These are phyloP conservation scores for Cryptosporidium canis DNA, from an alignment of 169 alveolate species.

Conservation along the genomic window DNA sequence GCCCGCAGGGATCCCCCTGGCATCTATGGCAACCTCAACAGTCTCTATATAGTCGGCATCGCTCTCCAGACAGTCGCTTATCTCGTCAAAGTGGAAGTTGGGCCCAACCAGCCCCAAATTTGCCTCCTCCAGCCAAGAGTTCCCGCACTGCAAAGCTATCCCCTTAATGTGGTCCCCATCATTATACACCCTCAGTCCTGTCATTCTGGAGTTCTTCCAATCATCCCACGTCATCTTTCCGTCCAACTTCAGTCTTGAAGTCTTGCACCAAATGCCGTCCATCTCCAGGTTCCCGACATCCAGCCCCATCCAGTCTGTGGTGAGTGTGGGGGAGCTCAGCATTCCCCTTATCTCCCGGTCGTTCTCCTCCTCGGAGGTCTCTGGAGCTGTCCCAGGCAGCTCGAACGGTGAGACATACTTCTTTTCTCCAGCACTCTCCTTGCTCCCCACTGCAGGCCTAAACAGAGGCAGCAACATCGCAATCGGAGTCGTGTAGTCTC, in stretches of 20 bases:
- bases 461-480: conserved; percentile 63
- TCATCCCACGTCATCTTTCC: conserved; percentile 72
- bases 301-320: conserved; percentile 70
- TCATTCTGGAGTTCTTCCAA: conserved; percentile 65
- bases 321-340: conserved; percentile 42
- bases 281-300: conserved; percentile 36
- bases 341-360: conserved; percentile 21
- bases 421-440: background rate
- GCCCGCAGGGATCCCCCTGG: conserved; percentile 58
- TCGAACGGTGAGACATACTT: conserved; percentile 36
- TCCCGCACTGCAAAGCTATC: conserved; percentile 58
- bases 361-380: background rate
- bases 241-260: conserved; percentile 58
- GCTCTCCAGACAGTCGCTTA: conserved; percentile 42
- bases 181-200: conserved; percentile 46
- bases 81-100: conserved; percentile 35
- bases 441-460: background rate
- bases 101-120: conserved; percentile 40
- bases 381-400: conserved; percentile 16
- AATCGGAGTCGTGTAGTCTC: conserved; percentile 59
- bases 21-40: conserved; percentile 55
- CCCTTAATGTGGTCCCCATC: conserved; percentile 68
- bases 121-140: conserved; percentile 67
- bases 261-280: conserved; percentile 71
- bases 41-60: conserved; percentile 69